Evolutionary conservation across 345 rosid species (phyloP).

Genomic region (Hypericum perforatum): DNA sequence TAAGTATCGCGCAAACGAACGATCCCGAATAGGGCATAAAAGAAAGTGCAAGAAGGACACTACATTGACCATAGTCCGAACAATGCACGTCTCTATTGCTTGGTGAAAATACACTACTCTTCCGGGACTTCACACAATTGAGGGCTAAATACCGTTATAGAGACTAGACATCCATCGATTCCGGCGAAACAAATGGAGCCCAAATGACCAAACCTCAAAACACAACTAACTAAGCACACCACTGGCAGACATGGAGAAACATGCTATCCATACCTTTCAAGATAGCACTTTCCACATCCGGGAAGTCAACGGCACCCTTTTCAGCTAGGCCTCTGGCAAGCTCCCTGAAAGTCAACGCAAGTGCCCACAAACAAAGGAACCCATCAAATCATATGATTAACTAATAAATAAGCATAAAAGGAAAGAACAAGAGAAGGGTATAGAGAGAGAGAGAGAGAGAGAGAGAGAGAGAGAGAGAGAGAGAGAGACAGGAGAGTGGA

Average conservation of each 20-base stretch:
- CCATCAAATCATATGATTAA: not conserved
- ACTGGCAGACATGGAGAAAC: not conserved
- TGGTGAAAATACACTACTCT: no score
- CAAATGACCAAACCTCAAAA: slow-evolving; percentile 1
- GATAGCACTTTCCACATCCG: slow-evolving; percentile 79
- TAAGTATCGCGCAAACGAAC: not conserved
- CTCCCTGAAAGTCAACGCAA: slow-evolving; percentile 41
- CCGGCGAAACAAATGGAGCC: no score
- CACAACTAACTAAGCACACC: not conserved
- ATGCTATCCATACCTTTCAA: slow-evolving; percentile 38
- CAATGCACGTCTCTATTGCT: no score
- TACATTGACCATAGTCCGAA: no score
- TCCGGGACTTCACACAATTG: no score
- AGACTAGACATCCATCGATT: no score
- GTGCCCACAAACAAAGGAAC: not conserved
- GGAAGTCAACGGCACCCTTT: slow-evolving; percentile 46
- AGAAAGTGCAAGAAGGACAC: not conserved
- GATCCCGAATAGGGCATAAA: not conserved
- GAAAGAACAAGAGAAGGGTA: not conserved
- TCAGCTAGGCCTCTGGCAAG: slow-evolving; percentile 76
- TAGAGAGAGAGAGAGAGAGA: no score
- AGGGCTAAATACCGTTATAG: no score
- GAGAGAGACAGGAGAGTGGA: slow-evolving; percentile 66
- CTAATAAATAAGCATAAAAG: not conserved
- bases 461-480: no score